phyloP scores from a whole-genome alignment of 1,139 yeast species.

The Geotrichum restrictum region DNA sequence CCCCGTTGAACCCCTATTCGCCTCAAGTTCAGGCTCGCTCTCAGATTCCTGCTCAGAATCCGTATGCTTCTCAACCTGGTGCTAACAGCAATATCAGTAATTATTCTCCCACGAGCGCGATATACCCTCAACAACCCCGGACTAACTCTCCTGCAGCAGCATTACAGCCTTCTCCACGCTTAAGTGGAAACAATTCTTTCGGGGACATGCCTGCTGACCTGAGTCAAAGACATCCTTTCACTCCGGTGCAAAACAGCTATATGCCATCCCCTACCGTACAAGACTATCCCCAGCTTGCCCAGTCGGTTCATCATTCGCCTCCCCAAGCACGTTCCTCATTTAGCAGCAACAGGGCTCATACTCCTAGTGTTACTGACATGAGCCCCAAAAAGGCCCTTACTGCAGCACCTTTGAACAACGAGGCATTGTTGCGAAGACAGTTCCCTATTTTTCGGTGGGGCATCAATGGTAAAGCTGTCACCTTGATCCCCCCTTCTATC shows the following conservation, averaged over 20 bases:
- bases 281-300: not conserved
- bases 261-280: conserved; percentile 10
- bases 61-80: conserved; percentile 2
- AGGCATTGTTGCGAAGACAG: conserved; percentile 47
- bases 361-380: not conserved
- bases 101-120: too few relatives aligned
- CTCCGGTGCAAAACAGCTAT: conserved; percentile 21
- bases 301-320: not conserved
- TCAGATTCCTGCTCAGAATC: not conserved
- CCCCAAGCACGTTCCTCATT: not conserved
- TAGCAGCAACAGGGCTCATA: not conserved
- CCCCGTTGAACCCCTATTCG: conserved; percentile 12
- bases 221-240: conserved; percentile 19
- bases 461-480: conserved; percentile 45
- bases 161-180: not conserved
- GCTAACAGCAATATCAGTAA: not conserved
- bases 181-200: not conserved
- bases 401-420: conserved; percentile 31
- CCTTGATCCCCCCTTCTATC: conserved; percentile 44
- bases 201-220: conserved; percentile 22
- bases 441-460: conserved; percentile 80
- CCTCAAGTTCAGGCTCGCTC: conserved; percentile 2
- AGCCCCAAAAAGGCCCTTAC: not conserved
- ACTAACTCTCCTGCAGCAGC: too few relatives aligned
- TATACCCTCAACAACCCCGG: too few relatives aligned